Percentiles rank a stretch among this genome's conserved stretches.
These are phyloP conservation scores for Alternaria solani DNA, from an alignment of 2,329 filamentous ascomycete species.

Conservation along the genomic window DNA sequence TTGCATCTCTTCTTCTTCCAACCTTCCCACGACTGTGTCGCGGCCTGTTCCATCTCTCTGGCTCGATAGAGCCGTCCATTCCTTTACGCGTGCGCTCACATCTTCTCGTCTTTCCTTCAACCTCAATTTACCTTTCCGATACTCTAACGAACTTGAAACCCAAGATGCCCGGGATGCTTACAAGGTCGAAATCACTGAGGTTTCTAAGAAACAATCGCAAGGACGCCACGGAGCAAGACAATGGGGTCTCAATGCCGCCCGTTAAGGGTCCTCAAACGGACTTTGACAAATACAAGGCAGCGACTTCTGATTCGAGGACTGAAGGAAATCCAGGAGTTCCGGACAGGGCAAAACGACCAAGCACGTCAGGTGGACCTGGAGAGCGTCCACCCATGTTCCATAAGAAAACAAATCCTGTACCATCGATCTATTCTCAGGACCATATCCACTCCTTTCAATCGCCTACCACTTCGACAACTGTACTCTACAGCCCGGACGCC, in stretches of 20 bases:
- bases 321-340: constrained; percentile 38
- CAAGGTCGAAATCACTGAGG: constrained; percentile 49
- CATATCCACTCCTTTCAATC: constrained; percentile 39
- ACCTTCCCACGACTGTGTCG: constrained; percentile 26
- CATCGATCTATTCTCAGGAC: constrained; percentile 34
- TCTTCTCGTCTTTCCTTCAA: constrained; percentile 33
- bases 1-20: constrained; percentile 30
- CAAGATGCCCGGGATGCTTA: constrained; percentile 47
- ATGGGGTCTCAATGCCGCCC: constrained; percentile 34
- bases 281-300: constrained; percentile 44
- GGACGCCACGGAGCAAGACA: constrained; percentile 40
- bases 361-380: constrained; percentile 45
- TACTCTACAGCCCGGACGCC: constrained; percentile 43
- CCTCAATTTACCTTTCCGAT: constrained; percentile 36
- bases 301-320: constrained; percentile 36
- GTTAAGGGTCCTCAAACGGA: constrained; percentile 33
- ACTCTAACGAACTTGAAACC: constrained; percentile 49
- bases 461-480: constrained; percentile 39
- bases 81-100: constrained; percentile 37
- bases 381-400: constrained; percentile 47
- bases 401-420: constrained; percentile 44
- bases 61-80: constrained; percentile 53
- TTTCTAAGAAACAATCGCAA: constrained; percentile 46
- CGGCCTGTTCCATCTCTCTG: constrained; percentile 33
- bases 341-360: constrained; percentile 45